Percentiles rank a stretch among this genome's conserved stretches.
These are phyloP conservation scores for Kwoniella dejecticola DNA, from an alignment of 768 basidiomycete genomes.

Conservation along the genomic window DNA sequence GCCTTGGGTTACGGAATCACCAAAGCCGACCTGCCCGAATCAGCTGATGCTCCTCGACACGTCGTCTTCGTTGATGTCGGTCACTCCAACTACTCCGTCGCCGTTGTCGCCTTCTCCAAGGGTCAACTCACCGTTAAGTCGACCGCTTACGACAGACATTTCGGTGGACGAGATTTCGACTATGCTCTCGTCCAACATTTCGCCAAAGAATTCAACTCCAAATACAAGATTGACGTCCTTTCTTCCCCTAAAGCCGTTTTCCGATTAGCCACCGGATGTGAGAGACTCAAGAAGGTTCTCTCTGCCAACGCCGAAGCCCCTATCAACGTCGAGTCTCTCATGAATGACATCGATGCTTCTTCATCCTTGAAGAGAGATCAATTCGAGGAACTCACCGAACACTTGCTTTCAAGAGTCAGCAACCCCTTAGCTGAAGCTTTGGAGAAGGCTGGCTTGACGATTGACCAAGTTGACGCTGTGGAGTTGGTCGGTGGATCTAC, in stretches of 20 bases:
- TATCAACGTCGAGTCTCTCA: conserved; percentile 90
- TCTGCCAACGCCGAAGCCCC: conserved; percentile 89
- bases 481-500: conserved; percentile 94
- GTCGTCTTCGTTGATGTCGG: conserved; percentile 95
- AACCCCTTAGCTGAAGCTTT: conserved; percentile 77
- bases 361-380: conserved; percentile 80
- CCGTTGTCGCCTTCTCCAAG: conserved; percentile 90
- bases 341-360: conserved; percentile 91
- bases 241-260: conserved; percentile 88
- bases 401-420: conserved; percentile 74
- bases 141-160: conserved; percentile 86
- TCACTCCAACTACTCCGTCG: conserved; percentile 82
- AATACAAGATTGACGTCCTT: conserved; percentile 96
- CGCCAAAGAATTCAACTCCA: conserved; percentile 85
- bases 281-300: conserved; percentile 93
- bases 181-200: conserved; percentile 86
- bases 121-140: conserved; percentile 84
- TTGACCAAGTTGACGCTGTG: conserved; percentile 84
- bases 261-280: conserved; percentile 83
- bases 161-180: conserved; percentile 97
- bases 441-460: conserved; percentile 72
- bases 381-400: conserved; percentile 75
- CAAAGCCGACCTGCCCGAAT: conserved; percentile 87
- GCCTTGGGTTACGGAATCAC: conserved; percentile 99
- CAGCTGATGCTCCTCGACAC: conserved; percentile 74